Evolutionary conservation across 331 rosid genomes (phyloP), one percentile per base, ranked within the genome.

Genomic region (Saraca asoca): DNA sequence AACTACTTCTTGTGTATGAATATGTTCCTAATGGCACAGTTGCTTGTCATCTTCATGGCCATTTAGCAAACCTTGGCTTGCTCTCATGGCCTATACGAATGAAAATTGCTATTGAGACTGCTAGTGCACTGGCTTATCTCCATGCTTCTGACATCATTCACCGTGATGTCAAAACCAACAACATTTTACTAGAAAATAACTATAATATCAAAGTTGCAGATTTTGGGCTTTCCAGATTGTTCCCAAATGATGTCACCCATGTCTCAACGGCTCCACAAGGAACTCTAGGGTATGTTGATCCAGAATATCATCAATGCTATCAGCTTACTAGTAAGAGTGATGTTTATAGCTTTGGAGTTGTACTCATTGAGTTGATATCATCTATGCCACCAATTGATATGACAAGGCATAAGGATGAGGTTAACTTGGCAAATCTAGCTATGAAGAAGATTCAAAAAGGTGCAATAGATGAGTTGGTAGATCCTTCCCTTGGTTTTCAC

Each of bases 151-250:
- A n/a, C n/a, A n/a, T n/a, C n/a, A n/a, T n/a, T n/a, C n/a, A n/a
- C n/a, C n/a, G n/a, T n/a, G n/a, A n/a, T n/a, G n/a, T n/a, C n/a
- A n/a, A n/a, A n/a, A n/a, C n/a, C n/a, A n/a, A n/a, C n/a, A n/a
- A n/a, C n/a, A n/a, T n/a, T n/a, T n/a, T n/a, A n/a, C n/a, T n/a
- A n/a, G n/a, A n/a, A n/a, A n/a, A n/a, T n/a, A n/a, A n/a, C n/a
- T n/a, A n/a, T n/a, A n/a, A n/a, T n/a, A n/a, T n/a, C n/a, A 82
- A 85, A 63, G 95, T 87, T 33, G 95, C 87, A 20, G 95, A 87
- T 69, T 87, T 82, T 39, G 91, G 95, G 10, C 81, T 87, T 12
- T 85, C 95, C 17, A 53, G 95, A 11, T 54, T 82, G 37, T 85
- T 85, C 68, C 91, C 95, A 4, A 17, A 2, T 2, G 76, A 85